Evolutionary conservation across 2,329 filamentous ascomycete genomes (phyloP), one percentile per base, ranked within the genome.

Genomic region (Amauroascus niger): DNA sequence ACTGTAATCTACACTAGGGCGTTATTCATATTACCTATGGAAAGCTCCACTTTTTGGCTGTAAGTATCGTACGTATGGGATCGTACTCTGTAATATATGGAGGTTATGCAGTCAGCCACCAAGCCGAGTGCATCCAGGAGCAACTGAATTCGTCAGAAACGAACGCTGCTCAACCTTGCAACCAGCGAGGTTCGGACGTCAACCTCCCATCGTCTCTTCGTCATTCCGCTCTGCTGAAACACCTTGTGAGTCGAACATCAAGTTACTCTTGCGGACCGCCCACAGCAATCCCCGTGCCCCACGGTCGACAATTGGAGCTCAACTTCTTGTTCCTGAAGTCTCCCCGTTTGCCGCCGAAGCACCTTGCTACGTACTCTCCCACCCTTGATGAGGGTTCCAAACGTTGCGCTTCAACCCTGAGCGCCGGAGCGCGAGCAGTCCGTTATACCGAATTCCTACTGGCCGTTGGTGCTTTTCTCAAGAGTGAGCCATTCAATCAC

Each of bases 291-390:
- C 39, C 24, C 48, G 43, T 43, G 48, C 8, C 20, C 14, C 24
- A 14, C 9, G 24, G n/a, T 43, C 24, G 16, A 30, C 48, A 50
- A 50, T 50, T 50, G 48, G 26, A 41, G 48, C 48, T 50, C 48
- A 50, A 20, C 37, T 5, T 20, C 13, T 18, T 43, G 37, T 40
- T 40, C 48, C 48, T 50, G 48, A 50, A 32, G 48, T 50, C 8
- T 6, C 8, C 37, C 48, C 48, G 28, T 43, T 50, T 50, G 37
- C 48, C 48, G 48, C 48, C 39, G 48, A 41, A 8, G 5, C 37
- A 50, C 7, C n/a, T 41, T 41, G 37, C 35, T 28, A 4, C 26
- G 18, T 40, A 40, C 47, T 28, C 47, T 49, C 20, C 48, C 48
- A 24, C 24, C 35, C 2, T 43, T 39, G 14, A 50, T 50, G 39